A percentile compares a stretch with the other conserved stretches of the same genome.
Evolutionary conservation across 140 eudicot genomes (phyloP).

Genomic region (Bidens hawaiensis): DNA sequence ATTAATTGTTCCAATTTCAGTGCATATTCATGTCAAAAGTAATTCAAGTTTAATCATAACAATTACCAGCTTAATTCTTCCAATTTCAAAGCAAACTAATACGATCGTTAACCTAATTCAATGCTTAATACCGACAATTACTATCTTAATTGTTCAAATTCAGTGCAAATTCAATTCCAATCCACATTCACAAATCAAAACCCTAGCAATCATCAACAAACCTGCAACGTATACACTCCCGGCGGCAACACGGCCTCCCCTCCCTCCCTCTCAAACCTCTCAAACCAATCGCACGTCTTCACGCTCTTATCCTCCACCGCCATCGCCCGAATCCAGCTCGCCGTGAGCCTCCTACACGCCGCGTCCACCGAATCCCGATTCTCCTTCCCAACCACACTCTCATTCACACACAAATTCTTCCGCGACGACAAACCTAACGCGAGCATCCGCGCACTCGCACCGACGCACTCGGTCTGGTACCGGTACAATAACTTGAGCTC

Average conservation of each 20-base stretch:
- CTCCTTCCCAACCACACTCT: slow-evolving; percentile 71
- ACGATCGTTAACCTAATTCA: no score
- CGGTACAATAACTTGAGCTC: slow-evolving; percentile 58
- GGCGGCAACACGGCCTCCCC: slow-evolving; percentile 69
- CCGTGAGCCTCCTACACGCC: slow-evolving; percentile 81
- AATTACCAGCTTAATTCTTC: background rate
- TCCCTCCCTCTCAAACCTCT: slow-evolving; percentile 58
- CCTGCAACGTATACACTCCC: slow-evolving; percentile 93
- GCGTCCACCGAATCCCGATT: slow-evolving; percentile 97
- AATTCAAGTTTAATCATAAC: background rate
- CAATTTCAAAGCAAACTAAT: background rate
- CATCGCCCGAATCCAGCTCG: slow-evolving; percentile 79
- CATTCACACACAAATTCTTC: slow-evolving; percentile 87
- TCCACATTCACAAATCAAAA: no score
- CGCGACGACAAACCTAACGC: slow-evolving; percentile 88
- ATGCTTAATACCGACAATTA: background rate
- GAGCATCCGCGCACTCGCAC: slow-evolving; percentile 58
- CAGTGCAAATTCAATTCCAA: background rate
- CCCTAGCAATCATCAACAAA: background rate
- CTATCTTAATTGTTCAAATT: background rate
- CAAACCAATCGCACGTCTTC: slow-evolving; percentile 44
- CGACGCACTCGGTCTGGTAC: slow-evolving; percentile 60
- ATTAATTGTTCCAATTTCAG: no score
- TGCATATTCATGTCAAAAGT: background rate
- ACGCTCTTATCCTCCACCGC: slow-evolving; percentile 19